Evolutionary conservation across 441 rosid species (phyloP).

Genomic region (Metrosideros polymorpha): DNA sequence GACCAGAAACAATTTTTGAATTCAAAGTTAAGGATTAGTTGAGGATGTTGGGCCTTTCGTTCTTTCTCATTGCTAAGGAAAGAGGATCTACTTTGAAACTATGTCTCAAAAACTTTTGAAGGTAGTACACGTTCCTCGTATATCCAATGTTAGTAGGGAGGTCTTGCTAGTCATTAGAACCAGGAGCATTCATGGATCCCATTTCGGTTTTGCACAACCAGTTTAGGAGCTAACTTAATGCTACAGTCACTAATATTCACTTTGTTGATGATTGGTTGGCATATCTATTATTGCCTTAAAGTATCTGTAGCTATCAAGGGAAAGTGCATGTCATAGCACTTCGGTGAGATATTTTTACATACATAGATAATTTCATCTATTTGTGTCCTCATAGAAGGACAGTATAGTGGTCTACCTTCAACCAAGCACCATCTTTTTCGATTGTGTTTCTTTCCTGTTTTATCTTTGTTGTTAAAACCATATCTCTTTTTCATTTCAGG

Average conservation of each 20-base stretch:
- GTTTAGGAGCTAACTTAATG: background rate
- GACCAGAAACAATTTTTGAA: background rate
- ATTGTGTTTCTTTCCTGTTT: background rate
- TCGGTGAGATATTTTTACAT: background rate
- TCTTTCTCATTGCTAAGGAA: background rate
- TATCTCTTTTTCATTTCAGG: constrained; percentile 25
- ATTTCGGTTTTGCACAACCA: background rate
- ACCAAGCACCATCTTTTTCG: background rate
- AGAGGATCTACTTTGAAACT: background rate
- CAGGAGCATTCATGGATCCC: background rate
- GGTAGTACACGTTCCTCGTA: background rate
- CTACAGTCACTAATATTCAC: background rate
- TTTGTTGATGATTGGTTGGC: background rate
- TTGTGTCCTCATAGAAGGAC: background rate
- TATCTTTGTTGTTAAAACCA: background rate
- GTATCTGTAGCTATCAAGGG: background rate
- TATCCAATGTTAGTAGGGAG: background rate
- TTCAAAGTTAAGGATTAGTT: background rate
- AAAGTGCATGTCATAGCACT: background rate
- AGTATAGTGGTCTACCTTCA: background rate
- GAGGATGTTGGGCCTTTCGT: background rate
- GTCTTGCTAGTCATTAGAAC: background rate
- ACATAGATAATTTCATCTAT: background rate
- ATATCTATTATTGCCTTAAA: background rate
- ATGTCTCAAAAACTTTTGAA: background rate